phyloP scores from a whole-genome alignment of 768 basidiomycete genomes.

The Cantharellus cinnabarinus region DNA sequence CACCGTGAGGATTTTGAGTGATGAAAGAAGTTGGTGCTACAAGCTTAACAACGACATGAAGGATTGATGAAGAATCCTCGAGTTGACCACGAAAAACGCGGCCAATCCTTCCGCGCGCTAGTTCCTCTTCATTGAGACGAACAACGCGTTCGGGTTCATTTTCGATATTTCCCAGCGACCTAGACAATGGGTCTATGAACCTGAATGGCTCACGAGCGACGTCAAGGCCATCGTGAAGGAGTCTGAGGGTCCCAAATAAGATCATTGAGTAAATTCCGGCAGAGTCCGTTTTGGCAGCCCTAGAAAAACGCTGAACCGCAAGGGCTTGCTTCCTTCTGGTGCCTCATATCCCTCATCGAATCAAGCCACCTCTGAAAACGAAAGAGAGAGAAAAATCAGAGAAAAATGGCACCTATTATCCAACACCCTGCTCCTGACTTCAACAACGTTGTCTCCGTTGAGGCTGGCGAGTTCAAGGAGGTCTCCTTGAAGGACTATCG shows the following conservation, averaged over 20 bases:
- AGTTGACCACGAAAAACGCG: not conserved
- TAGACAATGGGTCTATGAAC: no score
- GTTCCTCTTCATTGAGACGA: not conserved
- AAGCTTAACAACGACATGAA: not conserved
- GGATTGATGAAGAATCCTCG: not conserved
- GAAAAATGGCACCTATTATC: not conserved
- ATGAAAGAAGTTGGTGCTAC: not conserved
- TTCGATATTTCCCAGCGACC: no score
- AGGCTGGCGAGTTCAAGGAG: slow-evolving; percentile 59
- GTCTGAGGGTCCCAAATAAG: no score
- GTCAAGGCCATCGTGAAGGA: no score
- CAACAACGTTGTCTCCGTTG: slow-evolving; percentile 42
- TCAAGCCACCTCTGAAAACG: no score
- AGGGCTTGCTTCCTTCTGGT: not conserved
- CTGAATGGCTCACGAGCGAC: no score
- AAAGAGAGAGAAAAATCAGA: not conserved
- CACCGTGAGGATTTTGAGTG: not conserved
- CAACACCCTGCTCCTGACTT: slow-evolving; percentile 52
- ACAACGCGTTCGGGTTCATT: no score
- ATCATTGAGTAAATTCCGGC: no score
- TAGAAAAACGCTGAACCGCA: not conserved
- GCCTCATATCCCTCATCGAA: not conserved
- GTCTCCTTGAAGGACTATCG: slow-evolving; percentile 50
- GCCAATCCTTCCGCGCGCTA: not conserved
- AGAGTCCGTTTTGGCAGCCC: not conserved